A percentile compares a stretch with the other conserved stretches of the same genome.
Conservation (phyloP, 441 rosid genomes). For the Rhodomyrtus psidioides region DNA sequence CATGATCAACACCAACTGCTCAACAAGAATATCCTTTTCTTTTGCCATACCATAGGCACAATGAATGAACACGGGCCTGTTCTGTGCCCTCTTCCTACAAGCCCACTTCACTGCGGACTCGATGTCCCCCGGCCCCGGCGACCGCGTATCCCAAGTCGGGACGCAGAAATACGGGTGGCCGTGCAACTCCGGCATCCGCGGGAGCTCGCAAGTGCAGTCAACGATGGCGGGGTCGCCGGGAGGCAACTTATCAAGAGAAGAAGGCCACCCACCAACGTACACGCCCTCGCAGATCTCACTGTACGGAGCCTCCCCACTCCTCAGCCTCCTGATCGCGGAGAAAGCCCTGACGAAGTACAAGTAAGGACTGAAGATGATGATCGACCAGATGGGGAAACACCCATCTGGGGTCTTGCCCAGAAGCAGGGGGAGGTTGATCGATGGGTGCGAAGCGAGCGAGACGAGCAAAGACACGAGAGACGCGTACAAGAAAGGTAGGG, state of each 20-base stretch:
- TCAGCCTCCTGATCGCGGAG: slow-evolving; percentile 28
- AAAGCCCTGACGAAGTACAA: slow-evolving; percentile 37
- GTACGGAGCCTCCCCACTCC: slow-evolving; percentile 48
- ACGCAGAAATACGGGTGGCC: slow-evolving; percentile 48
- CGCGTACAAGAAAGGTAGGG: slow-evolving; percentile 44
- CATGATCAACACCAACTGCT: not conserved
- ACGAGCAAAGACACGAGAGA: slow-evolving; percentile 39
- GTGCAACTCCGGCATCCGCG: slow-evolving; percentile 31
- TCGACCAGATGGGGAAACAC: slow-evolving; percentile 49
- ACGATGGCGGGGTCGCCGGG: slow-evolving; percentile 65
- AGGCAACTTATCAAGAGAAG: slow-evolving; percentile 32
- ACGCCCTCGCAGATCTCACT: slow-evolving; percentile 41
- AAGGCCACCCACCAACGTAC: slow-evolving; percentile 77
- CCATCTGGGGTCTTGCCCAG: slow-evolving; percentile 63
- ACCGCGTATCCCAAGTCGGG: slow-evolving; percentile 70
- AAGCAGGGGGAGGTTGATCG: slow-evolving; percentile 49
- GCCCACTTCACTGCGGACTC: slow-evolving; percentile 81
- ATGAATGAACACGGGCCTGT: slow-evolving; percentile 47
- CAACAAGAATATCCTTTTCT: rapidly evolving
- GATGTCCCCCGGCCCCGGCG: slow-evolving; percentile 57
- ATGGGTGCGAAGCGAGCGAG: slow-evolving; percentile 50
- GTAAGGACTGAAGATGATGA: slow-evolving; percentile 47
- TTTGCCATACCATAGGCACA: slow-evolving; percentile 56
- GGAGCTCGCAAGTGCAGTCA: slow-evolving; percentile 71
- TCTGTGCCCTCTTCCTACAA: slow-evolving; percentile 49